Conservation (phyloP, 768 basidiomycete genomes). For the Lactarius quietus region DNA sequence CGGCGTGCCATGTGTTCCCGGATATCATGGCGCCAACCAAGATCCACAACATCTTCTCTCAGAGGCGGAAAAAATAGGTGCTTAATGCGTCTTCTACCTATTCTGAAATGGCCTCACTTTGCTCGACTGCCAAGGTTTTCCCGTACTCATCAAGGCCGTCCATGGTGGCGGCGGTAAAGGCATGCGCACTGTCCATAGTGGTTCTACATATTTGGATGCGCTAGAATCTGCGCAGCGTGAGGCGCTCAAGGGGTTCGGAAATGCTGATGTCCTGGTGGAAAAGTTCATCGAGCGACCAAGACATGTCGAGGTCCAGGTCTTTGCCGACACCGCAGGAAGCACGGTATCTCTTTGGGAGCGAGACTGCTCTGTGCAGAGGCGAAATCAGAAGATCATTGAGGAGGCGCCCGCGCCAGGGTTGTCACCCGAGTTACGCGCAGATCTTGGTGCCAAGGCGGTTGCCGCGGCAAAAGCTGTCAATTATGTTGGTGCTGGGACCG, state of each 20-base stretch:
- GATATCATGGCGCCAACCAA: conserved; percentile 87
- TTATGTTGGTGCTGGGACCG: conserved; percentile 89
- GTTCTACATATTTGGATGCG: conserved; percentile 72
- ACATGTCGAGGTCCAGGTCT: conserved; percentile 94
- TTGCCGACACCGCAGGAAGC: conserved; percentile 76
- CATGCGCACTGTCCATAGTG: conserved; percentile 75
- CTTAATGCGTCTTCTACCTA: conserved; percentile 3
- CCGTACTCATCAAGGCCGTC: conserved; percentile 94
- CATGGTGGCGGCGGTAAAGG: conserved; percentile 96
- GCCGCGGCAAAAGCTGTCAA: conserved; percentile 91
- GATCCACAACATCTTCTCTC: conserved; percentile 61
- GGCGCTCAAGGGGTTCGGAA: conserved; percentile 82
- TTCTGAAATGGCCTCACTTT: neutral
- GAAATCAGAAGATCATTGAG: conserved; percentile 96
- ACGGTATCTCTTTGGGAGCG: conserved; percentile 95
- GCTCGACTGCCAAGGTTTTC: conserved; percentile 54
- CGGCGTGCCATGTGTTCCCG: conserved; percentile 89
- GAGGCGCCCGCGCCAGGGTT: conserved; percentile 94
- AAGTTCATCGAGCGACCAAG: conserved; percentile 83
- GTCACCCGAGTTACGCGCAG: conserved; percentile 69
- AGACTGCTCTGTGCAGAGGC: conserved; percentile 86
- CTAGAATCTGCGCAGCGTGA: conserved; percentile 87
- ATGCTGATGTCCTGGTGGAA: conserved; percentile 83
- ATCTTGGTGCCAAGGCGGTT: conserved; percentile 82
- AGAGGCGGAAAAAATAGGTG: conserved; percentile 72